phyloP scores from a whole-genome alignment of 148 eudicot genomes.

The Diospyros kaki region DNA sequence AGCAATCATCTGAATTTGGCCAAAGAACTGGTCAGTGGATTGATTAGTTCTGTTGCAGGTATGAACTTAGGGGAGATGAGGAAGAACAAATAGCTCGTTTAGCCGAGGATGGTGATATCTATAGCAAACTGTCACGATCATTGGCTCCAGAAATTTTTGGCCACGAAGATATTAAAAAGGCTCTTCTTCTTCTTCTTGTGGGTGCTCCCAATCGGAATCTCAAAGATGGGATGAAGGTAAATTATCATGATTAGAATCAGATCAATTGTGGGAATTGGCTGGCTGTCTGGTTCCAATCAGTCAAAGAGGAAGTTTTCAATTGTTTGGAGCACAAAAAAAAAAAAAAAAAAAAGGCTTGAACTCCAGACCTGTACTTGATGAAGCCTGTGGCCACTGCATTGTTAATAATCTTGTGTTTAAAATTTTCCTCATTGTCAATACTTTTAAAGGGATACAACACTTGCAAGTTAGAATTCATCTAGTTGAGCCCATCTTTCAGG shows the following conservation, averaged over 20 bases:
- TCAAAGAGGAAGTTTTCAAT: no score
- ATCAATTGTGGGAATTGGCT: no score
- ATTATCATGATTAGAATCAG: background rate
- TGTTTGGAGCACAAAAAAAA: no score
- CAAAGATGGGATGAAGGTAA: constrained; percentile 99
- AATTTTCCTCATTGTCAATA: no score
- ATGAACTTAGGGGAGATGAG: constrained; percentile 83
- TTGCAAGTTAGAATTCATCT: no score
- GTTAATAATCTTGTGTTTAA: no score
- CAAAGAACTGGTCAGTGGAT: background rate
- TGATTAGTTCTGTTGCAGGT: constrained; percentile 37
- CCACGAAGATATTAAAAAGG: constrained; percentile 98
- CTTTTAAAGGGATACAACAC: no score
- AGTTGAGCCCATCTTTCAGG: no score
- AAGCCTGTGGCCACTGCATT: no score
- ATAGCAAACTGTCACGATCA: constrained; percentile 80
- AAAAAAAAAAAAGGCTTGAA: no score
- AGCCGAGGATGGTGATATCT: constrained; percentile 96
- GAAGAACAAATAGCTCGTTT: constrained; percentile 89
- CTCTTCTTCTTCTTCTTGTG: constrained; percentile 88
- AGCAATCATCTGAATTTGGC: background rate
- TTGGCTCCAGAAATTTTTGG: constrained; percentile 97
- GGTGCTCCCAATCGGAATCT: constrained; percentile 94
- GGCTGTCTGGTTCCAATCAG: no score
- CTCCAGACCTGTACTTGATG: no score